Conservation (phyloP, 2,329 filamentous ascomycete species). For the Acrocalymma vagum region DNA sequence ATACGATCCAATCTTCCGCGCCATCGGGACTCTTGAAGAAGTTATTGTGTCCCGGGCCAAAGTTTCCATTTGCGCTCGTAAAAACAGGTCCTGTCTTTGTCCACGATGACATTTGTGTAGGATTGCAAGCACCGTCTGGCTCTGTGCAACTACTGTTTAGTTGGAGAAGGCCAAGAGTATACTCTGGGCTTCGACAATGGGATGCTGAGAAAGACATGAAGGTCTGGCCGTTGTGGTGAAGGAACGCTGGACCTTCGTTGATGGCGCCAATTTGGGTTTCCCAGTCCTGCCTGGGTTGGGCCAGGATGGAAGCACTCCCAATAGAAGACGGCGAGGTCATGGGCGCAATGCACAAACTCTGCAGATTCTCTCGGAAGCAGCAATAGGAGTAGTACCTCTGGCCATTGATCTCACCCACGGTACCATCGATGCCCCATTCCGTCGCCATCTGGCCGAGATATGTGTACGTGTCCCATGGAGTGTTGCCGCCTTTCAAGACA, state of each 20-base stretch:
- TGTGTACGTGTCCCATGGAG: slow-evolving; percentile 59
- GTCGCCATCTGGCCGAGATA: slow-evolving; percentile 57
- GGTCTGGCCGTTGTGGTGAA: slow-evolving; percentile 62
- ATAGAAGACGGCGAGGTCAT: slow-evolving; percentile 51
- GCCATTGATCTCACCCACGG: slow-evolving; percentile 52
- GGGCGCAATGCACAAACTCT: slow-evolving; percentile 53
- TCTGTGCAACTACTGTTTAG: slow-evolving; percentile 55
- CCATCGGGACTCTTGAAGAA: slow-evolving; percentile 65
- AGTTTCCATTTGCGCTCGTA: slow-evolving; percentile 62
- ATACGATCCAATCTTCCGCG: slow-evolving; percentile 61
- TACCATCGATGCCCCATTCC: slow-evolving; percentile 57
- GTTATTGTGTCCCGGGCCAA: slow-evolving; percentile 64
- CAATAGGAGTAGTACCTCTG: slow-evolving; percentile 63
- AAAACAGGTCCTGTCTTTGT: slow-evolving; percentile 61
- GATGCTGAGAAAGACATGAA: slow-evolving; percentile 63
- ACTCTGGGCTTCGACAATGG: slow-evolving; percentile 63
- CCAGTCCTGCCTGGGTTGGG: slow-evolving; percentile 58
- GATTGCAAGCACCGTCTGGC: slow-evolving; percentile 55
- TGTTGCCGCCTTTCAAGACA: slow-evolving; percentile 52
- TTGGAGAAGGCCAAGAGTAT: slow-evolving; percentile 62
- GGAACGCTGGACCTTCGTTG: slow-evolving; percentile 61
- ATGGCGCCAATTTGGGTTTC: slow-evolving; percentile 59
- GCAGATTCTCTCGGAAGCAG: slow-evolving; percentile 54
- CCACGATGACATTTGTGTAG: slow-evolving; percentile 54
- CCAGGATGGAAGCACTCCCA: slow-evolving; percentile 57